Percentiles rank a stretch among this genome's conserved stretches.
Conservation (phyloP, 768 basidiomycete genomes). For the Steccherinum ochraceum region DNA sequence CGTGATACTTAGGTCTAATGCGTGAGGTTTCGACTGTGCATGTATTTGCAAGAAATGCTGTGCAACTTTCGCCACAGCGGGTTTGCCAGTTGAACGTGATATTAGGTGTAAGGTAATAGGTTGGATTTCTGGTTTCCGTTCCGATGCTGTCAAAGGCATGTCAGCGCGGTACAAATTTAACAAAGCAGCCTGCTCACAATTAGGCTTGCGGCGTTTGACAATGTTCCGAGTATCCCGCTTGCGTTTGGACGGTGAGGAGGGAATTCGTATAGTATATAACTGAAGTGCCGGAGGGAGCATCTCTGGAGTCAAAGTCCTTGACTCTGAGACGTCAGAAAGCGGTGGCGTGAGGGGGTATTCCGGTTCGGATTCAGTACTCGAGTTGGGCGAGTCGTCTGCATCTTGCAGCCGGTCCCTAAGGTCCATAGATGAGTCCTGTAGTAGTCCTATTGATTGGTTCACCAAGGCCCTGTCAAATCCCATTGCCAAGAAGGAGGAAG, state of each 20-base stretch:
- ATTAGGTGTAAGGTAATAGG: conserved; percentile 47
- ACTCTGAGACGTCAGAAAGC: conserved; percentile 62
- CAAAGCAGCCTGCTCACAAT: too few species aligned
- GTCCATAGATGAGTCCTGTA: conserved; percentile 21
- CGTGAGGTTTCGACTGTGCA: neutral
- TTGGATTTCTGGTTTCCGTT: neutral
- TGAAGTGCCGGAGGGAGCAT: neutral
- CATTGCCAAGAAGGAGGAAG: neutral
- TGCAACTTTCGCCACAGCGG: conserved; percentile 54
- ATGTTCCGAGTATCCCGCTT: neutral
- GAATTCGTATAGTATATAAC: neutral
- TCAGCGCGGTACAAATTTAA: too few species aligned
- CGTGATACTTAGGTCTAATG: conserved; percentile 29
- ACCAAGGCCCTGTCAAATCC: conserved; percentile 26
- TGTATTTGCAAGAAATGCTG: conserved; percentile 29
- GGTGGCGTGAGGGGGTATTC: conserved; percentile 78
- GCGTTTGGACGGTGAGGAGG: neutral
- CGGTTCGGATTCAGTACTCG: conserved; percentile 42
- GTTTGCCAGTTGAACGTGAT: conserved; percentile 57
- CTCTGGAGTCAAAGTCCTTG: conserved; percentile 55
- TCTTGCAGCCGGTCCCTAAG: conserved; percentile 25
- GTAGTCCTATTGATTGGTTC: conserved; percentile 9
- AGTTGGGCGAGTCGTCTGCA: conserved; percentile 15
- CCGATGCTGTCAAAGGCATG: neutral
- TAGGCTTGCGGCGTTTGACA: conserved; percentile 15